phyloP scores from a whole-genome alignment of 345 rosid genomes.

The Brassica juncea region DNA sequence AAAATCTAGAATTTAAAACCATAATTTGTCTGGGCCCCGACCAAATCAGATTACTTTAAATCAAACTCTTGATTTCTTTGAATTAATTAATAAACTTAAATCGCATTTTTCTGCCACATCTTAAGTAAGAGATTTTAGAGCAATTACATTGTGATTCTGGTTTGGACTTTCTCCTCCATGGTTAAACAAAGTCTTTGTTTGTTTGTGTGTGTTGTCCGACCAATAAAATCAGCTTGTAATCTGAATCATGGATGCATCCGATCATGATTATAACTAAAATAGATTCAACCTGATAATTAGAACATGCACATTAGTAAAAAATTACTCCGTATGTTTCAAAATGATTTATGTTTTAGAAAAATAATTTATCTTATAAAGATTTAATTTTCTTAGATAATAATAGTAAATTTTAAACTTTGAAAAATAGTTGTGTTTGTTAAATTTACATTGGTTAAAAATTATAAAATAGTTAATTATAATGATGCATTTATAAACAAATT shows the following conservation, averaged over 20 bases:
- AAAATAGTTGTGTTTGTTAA: too few species aligned
- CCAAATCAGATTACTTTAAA: neutral
- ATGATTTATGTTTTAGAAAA: too few species aligned
- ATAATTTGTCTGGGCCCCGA: neutral
- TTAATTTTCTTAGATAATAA: too few species aligned
- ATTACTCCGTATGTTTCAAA: too few species aligned
- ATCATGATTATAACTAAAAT: neutral
- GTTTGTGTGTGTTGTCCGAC: neutral
- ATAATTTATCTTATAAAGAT: too few species aligned
- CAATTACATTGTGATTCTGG: conserved; percentile 1
- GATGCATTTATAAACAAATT: too few species aligned
- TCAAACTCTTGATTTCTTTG: neutral
- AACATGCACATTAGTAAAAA: neutral
- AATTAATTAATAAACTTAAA: neutral
- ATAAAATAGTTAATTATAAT: too few species aligned
- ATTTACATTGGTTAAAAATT: too few species aligned
- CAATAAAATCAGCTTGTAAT: neutral
- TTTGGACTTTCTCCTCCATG: neutral
- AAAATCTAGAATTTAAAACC: neutral
- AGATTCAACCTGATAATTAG: neutral
- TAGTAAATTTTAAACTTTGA: too few species aligned
- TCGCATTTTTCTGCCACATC: neutral
- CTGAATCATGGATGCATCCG: neutral
- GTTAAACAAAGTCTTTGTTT: neutral
- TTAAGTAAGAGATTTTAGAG: neutral